Evolutionary conservation across 441 rosid genomes (phyloP), one percentile per base, ranked within the genome.

Genomic region (Hura crepitans): DNA sequence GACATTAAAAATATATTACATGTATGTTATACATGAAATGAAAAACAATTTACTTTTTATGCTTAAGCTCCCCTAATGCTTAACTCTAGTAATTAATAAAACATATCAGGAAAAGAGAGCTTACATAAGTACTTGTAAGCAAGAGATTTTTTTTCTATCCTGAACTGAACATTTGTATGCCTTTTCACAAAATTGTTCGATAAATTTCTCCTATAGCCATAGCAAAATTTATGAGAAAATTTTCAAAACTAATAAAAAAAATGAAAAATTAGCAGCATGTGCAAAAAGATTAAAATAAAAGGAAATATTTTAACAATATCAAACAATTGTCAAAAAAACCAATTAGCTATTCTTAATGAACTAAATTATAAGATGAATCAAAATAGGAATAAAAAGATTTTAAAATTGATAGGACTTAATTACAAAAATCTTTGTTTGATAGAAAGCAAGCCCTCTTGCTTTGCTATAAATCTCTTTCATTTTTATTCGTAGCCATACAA

Each of bases 111-210:
- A 30, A 65, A 33, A 35, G 60, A 64, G 63, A 74, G 35, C 70
- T 59, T 83, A 89, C 98, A 85, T 1, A 91, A 80, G 73, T 93
- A 92, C 67, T 87, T 83, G 87, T 91, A 93, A 60, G 80, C 83
- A 74, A 91, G 83, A 56, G 84, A 79, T 64, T 86, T 88, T 82
- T n/a, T 83, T 93, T 33, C 80, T 72, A 70, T 87, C 89, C 46
- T 76, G 71, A 47, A 85, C 81, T 0, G 85, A 79, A 66, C 77
- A 81, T 37, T 75, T 72, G 77, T 85, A 85, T 7, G 85, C 93
- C 67, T 89, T 95, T 80, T 84, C 92, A 60, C 86, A 76, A 70
- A 87, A 85, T 55, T 82, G 77, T 42, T 83, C 86, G 18, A 93
- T 77, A 74, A 93, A 91, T 80, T 80, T 82, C 76, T 87, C 97